Conservation (phyloP, 192 early-diverging fungal genomes). For the Backusella circina region DNA sequence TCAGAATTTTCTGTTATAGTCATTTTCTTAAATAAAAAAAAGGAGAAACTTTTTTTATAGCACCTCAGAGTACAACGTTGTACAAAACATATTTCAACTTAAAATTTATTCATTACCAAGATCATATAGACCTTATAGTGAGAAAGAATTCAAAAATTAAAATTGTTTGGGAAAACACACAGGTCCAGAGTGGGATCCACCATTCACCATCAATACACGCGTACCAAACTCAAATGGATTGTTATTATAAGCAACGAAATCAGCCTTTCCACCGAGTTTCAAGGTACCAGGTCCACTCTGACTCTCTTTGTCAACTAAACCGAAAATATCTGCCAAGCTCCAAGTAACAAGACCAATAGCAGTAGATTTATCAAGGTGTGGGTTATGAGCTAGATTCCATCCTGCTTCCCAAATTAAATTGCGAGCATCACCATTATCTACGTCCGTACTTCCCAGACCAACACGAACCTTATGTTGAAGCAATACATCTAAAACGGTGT, state of each 20-base stretch:
- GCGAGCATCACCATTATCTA: conserved; percentile 52
- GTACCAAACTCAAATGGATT: conserved; percentile 67
- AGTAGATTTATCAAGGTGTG: conserved; percentile 42
- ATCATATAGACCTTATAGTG: background rate
- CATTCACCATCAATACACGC: conserved; percentile 51
- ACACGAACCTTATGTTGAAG: conserved; percentile 54
- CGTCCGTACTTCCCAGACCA: conserved; percentile 47
- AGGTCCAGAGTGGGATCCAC: conserved; percentile 43
- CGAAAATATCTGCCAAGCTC: conserved; percentile 69
- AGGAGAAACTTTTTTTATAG: background rate
- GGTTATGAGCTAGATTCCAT: conserved; percentile 38
- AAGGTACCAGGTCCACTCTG: conserved; percentile 16
- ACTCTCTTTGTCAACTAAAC: conserved; percentile 26
- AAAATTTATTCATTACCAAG: background rate
- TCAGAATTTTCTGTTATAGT: background rate
- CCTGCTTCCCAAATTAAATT: conserved; percentile 77
- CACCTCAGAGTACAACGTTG: background rate
- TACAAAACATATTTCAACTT: background rate
- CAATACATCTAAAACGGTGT: conserved; percentile 53
- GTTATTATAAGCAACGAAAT: conserved; percentile 65
- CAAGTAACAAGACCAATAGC: conserved; percentile 75
- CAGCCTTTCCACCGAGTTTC: conserved; percentile 30
- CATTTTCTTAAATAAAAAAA: background rate
- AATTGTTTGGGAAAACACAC: conserved; percentile 11
- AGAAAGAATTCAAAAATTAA: background rate